Evolutionary conservation across 441 rosid species (phyloP).

Genomic region (Biscutella laevigata): DNA sequence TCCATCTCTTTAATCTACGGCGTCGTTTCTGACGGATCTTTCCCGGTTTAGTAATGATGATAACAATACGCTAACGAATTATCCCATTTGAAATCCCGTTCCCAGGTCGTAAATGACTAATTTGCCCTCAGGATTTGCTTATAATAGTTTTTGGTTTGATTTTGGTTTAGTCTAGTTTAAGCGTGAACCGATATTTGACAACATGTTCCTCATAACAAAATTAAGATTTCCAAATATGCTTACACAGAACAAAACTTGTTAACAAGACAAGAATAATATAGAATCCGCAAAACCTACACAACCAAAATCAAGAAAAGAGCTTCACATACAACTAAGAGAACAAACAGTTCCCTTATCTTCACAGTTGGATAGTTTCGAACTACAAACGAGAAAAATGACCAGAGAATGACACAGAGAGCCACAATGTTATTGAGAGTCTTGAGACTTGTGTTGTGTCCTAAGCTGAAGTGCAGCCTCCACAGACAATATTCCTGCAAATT

Average conservation of each 20-base stretch:
- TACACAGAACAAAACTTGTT: constrained; percentile 9
- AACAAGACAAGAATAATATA: constrained; percentile 1
- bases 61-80: not conserved
- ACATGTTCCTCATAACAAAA: too few relatives aligned
- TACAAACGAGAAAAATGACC: constrained; percentile 6
- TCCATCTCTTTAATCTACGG: constrained; percentile 28
- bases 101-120: not conserved
- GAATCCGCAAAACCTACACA: constrained; percentile 12
- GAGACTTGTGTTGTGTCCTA: constrained; percentile 23
- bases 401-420: not conserved
- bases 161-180: too few relatives aligned
- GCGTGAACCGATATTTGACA: too few relatives aligned
- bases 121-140: not conserved
- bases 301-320: not conserved
- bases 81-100: not conserved
- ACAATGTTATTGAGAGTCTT: constrained; percentile 5
- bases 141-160: too few relatives aligned
- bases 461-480: constrained; percentile 72
- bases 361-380: constrained; percentile 2
- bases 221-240: constrained; percentile 3
- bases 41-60: not conserved
- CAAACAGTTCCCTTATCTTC: constrained; percentile 22
- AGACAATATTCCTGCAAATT: constrained; percentile 56
- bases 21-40: constrained; percentile 1
- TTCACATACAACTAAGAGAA: constrained; percentile 23